Conservation (phyloP, 768 basidiomycete genomes). For the Rhodotorula kratochvilovae region DNA sequence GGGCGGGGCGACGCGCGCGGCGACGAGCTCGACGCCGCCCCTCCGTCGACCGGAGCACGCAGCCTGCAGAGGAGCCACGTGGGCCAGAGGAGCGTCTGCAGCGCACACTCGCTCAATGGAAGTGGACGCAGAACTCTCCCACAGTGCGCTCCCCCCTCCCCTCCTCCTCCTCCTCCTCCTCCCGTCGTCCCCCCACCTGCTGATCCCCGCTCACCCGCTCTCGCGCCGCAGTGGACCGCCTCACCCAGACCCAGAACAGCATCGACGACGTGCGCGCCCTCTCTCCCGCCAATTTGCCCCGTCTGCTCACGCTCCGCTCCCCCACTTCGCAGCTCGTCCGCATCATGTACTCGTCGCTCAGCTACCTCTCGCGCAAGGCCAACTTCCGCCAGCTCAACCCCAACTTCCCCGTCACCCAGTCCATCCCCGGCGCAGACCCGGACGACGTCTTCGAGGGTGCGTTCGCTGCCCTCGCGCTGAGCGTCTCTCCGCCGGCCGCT, state of each 20-base stretch:
- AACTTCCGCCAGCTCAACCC: conserved; percentile 72
- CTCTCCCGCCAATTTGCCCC: neutral
- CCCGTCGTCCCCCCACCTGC: neutral
- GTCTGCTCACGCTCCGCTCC: no score
- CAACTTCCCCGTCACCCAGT: conserved; percentile 78
- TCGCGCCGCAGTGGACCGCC: conserved; percentile 74
- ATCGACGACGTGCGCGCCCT: conserved; percentile 67
- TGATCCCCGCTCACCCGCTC: neutral
- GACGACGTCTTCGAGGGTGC: conserved; percentile 13
- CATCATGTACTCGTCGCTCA: conserved; percentile 78
- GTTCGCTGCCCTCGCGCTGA: neutral
- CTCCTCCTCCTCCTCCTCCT: neutral
- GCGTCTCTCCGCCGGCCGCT: no score
- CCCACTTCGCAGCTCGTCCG: conserved; percentile 62
- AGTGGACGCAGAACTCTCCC: conserved; percentile 1
- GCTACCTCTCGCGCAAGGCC: conserved; percentile 70
- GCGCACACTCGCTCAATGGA: neutral
- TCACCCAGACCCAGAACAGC: conserved; percentile 90
- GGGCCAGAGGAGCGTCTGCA: no score
- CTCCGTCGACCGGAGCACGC: no score
- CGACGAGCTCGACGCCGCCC: neutral
- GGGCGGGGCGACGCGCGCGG: neutral
- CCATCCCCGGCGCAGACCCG: conserved; percentile 56
- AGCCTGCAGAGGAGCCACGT: neutral
- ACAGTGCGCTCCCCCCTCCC: conserved; percentile 18